These are phyloP conservation scores for Arthrobotrys megalospora DNA, from an alignment of 2,329 filamentous ascomycete species.

Conservation along the genomic window DNA sequence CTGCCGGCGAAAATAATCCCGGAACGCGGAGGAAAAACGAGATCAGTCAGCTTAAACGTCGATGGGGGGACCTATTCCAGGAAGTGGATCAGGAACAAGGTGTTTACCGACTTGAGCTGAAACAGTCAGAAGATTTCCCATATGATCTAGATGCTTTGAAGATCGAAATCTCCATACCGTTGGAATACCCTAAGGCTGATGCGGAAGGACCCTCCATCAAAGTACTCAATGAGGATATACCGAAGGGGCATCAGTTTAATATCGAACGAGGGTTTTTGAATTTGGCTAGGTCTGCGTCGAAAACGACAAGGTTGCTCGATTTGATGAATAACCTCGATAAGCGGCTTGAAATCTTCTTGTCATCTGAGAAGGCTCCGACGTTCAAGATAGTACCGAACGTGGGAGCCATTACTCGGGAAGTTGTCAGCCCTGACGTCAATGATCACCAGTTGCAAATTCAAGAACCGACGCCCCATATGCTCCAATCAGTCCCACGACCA, in stretches of 20 bases:
- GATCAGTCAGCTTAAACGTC: slow-evolving; percentile 61
- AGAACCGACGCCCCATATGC: slow-evolving; percentile 10
- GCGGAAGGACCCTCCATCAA: slow-evolving; percentile 53
- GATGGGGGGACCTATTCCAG: slow-evolving; percentile 56
- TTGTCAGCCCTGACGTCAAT: slow-evolving; percentile 45
- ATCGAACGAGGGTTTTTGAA: slow-evolving; percentile 62
- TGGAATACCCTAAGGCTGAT: slow-evolving; percentile 38
- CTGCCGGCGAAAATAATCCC: slow-evolving; percentile 57
- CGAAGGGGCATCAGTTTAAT: slow-evolving; percentile 61
- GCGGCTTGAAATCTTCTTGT: slow-evolving; percentile 60
- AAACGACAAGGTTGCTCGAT: slow-evolving; percentile 61
- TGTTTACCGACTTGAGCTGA: slow-evolving; percentile 46
- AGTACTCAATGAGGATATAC: slow-evolving; percentile 62
- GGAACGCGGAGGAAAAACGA: slow-evolving; percentile 59
- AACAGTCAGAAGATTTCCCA: slow-evolving; percentile 61
- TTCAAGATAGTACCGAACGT: slow-evolving; percentile 62
- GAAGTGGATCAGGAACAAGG: slow-evolving; percentile 50
- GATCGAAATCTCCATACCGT: slow-evolving; percentile 56
- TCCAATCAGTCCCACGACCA: slow-evolving; percentile 14
- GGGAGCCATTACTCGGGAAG: slow-evolving; percentile 15
- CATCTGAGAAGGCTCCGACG: slow-evolving; percentile 61
- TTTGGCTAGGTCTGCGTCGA: slow-evolving; percentile 42
- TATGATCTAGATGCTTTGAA: slow-evolving; percentile 61
- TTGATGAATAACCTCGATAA: slow-evolving; percentile 62
- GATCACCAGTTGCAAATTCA: slow-evolving; percentile 24